These are phyloP conservation scores for Ceratocystis variospora DNA, from an alignment of 2,329 filamentous ascomycete genomes.

Conservation along the genomic window DNA sequence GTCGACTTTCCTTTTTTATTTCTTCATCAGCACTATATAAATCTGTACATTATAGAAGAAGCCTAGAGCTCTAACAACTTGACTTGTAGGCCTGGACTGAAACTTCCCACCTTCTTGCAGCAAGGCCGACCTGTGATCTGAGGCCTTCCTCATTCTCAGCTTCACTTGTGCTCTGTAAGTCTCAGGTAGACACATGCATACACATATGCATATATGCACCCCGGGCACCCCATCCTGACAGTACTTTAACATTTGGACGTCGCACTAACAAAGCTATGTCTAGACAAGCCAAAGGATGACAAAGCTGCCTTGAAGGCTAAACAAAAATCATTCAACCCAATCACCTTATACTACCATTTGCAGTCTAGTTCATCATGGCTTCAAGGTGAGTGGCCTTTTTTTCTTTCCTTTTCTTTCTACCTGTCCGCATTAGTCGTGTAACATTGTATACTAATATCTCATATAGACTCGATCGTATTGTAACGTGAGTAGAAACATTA, in stretches of 20 bases:
- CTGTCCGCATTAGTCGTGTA: background rate
- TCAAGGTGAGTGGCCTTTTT: constrained; percentile 34
- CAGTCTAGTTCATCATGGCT: constrained; percentile 36
- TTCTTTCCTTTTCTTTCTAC: constrained; percentile 11
- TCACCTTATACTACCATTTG: constrained; percentile 6
- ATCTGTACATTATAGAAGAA: no score
- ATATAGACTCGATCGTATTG: constrained; percentile 63
- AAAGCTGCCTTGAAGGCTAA: constrained; percentile 16
- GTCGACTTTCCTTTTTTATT: background rate
- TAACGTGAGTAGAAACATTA: constrained; percentile 53
- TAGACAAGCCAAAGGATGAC: constrained; percentile 17
- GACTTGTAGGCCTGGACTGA: background rate
- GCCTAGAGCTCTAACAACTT: background rate
- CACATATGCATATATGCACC: background rate
- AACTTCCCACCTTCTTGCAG: background rate
- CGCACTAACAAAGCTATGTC: background rate
- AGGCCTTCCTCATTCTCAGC: background rate
- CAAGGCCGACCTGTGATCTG: background rate
- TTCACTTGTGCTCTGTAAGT: background rate
- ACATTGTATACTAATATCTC: constrained; percentile 10
- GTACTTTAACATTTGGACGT: background rate
- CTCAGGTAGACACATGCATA: background rate
- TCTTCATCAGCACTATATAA: background rate
- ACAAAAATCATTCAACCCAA: constrained; percentile 19
- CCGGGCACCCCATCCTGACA: background rate